Evolutionary conservation across 139 green algal species (phyloP).

Genomic region (Tetradesmus lagerheimii): DNA sequence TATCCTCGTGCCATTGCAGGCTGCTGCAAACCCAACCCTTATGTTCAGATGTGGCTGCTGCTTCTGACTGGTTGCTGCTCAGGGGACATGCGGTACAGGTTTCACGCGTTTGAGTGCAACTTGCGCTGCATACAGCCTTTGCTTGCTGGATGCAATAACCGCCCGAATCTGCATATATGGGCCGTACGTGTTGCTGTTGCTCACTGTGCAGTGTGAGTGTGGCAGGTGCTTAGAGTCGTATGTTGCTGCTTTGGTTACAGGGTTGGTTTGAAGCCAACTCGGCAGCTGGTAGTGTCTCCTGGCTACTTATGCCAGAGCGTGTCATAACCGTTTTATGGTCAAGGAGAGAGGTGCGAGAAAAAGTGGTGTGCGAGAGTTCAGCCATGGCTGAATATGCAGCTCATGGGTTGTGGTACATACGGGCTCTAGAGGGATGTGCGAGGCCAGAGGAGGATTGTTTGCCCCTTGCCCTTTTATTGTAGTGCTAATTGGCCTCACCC

Average conservation of each 20-base stretch:
- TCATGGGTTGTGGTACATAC: background rate
- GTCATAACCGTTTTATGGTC: background rate
- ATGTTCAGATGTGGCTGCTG: background rate
- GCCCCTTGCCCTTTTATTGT: too few species aligned
- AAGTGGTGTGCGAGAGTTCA: too few species aligned
- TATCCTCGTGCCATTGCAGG: background rate
- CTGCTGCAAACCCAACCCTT: background rate
- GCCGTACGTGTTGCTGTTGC: background rate
- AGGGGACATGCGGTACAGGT: too few species aligned
- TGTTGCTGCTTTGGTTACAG: background rate
- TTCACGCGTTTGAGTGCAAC: background rate
- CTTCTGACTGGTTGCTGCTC: background rate
- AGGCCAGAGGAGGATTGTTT: too few species aligned
- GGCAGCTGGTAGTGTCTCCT: background rate
- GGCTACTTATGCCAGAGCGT: too few species aligned
- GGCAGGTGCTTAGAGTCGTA: background rate
- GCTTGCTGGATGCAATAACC: too few species aligned
- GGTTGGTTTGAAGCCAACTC: background rate
- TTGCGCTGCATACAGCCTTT: background rate
- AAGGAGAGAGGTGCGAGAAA: background rate
- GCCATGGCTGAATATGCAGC: too few species aligned
- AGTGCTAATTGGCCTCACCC: too few species aligned
- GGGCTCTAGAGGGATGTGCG: too few species aligned
- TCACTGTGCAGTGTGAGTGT: background rate
- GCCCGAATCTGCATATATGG: background rate